Evolutionary conservation across 2,329 filamentous ascomycete species (phyloP).

Genomic region (Neopestalotiopsis clavispora): DNA sequence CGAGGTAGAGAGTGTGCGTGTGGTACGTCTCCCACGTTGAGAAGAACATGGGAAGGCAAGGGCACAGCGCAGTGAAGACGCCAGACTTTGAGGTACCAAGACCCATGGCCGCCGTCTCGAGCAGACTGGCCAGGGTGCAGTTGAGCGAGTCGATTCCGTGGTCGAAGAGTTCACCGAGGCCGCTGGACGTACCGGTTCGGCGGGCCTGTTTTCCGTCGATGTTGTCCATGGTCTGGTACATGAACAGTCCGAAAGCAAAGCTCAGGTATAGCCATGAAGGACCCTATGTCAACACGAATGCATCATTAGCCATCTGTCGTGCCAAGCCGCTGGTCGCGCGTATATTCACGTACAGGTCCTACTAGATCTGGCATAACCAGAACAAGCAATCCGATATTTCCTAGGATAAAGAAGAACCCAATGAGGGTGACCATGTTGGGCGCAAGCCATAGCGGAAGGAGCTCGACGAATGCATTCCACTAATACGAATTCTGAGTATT

Average conservation of each 20-base stretch:
- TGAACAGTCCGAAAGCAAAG: conserved; percentile 94
- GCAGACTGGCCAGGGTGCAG: conserved; percentile 89
- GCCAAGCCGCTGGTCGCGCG: conserved; percentile 19
- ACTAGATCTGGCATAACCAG: conserved; percentile 88
- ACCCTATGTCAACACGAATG: conserved; percentile 53
- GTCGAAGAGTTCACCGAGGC: conserved; percentile 94
- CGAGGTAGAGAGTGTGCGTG: conserved; percentile 94
- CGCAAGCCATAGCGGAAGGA: conserved; percentile 93
- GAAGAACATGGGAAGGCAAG: conserved; percentile 97
- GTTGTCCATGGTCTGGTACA: conserved; percentile 99
- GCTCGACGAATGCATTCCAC: conserved; percentile 96
- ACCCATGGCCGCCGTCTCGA: conserved; percentile 92
- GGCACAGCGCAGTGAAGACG: conserved; percentile 88
- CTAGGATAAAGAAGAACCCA: conserved; percentile 92
- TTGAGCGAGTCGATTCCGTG: conserved; percentile 98
- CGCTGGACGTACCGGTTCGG: conserved; percentile 91
- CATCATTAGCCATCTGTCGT: neutral
- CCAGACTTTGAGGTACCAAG: conserved; percentile 83
- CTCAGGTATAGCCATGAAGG: conserved; percentile 94
- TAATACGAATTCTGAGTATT: conserved; percentile 45
- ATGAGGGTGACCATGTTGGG: conserved; percentile 97
- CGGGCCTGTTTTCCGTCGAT: conserved; percentile 97
- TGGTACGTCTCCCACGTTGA: conserved; percentile 99
- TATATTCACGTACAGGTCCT: conserved; percentile 71
- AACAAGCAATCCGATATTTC: conserved; percentile 76